Conservation (phyloP, 805 yeast species). For the Kluyveromyces lactis region DNA sequence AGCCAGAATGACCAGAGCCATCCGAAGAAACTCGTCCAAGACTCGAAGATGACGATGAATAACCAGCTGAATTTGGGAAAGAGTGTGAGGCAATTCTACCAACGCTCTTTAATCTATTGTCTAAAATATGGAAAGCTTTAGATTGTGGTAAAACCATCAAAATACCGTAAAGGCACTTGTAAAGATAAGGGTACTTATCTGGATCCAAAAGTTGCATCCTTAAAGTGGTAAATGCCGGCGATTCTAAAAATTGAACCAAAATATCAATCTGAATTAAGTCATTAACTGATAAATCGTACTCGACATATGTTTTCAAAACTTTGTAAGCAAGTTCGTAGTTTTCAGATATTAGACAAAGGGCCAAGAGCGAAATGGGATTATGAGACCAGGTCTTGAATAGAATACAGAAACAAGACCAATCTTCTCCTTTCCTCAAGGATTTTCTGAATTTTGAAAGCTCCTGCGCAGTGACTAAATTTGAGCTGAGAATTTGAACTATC, state of each 20-base stretch:
- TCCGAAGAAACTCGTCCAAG: slow-evolving; percentile 6
- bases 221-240: slow-evolving; percentile 83
- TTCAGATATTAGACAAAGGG: slow-evolving; percentile 78
- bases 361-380: slow-evolving; percentile 80
- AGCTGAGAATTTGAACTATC: slow-evolving; percentile 81
- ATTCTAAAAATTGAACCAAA: slow-evolving; percentile 80
- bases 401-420: slow-evolving; percentile 60
- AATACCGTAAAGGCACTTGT: slow-evolving; percentile 84
- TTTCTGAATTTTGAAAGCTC: slow-evolving; percentile 67
- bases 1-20: slow-evolving; percentile 20
- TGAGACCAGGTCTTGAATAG: slow-evolving; percentile 88
- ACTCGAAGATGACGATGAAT: neutral
- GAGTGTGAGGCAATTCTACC: slow-evolving; percentile 23
- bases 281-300: slow-evolving; percentile 64
- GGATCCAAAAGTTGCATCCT: slow-evolving; percentile 88
- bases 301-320: slow-evolving; percentile 74
- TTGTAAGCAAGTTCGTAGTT: slow-evolving; percentile 81
- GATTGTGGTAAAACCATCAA: slow-evolving; percentile 94
- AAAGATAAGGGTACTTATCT: slow-evolving; percentile 66
- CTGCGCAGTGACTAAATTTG: slow-evolving; percentile 76
- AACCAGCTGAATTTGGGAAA: slow-evolving; percentile 1
- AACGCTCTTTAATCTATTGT: slow-evolving; percentile 54
- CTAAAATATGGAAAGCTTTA: slow-evolving; percentile 74
- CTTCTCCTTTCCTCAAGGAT: slow-evolving; percentile 59
- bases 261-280: slow-evolving; percentile 82